phyloP scores from a whole-genome alignment of 2,329 filamentous ascomycete genomes.

The Clarireedia homoeocarpa region DNA sequence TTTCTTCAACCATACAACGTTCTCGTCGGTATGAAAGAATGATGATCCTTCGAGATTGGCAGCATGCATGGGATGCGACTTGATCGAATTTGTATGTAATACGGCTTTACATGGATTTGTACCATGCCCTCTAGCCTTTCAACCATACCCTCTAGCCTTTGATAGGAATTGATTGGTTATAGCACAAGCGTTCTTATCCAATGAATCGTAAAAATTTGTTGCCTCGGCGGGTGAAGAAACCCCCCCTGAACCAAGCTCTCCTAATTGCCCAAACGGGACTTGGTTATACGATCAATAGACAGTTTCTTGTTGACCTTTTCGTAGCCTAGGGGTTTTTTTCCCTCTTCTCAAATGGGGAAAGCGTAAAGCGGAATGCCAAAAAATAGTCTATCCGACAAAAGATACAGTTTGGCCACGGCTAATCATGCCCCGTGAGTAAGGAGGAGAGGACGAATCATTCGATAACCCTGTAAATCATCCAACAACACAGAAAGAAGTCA shows the following conservation, averaged over 20 bases:
- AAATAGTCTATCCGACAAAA: background rate
- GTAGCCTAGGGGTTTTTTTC: background rate
- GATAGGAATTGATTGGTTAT: constrained; percentile 14
- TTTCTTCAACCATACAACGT: constrained; percentile 5
- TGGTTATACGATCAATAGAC: background rate
- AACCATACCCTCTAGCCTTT: background rate
- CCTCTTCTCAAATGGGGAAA: background rate
- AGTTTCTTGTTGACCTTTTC: background rate
- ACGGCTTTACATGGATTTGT: background rate
- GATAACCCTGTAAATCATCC: background rate
- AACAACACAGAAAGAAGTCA: background rate
- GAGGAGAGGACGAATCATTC: background rate
- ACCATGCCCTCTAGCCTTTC: background rate
- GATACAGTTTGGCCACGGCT: background rate
- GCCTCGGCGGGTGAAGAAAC: constrained; percentile 14
- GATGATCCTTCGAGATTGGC: background rate
- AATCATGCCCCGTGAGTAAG: background rate
- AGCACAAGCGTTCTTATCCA: constrained; percentile 17
- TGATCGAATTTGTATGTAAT: background rate
- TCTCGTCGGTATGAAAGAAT: background rate
- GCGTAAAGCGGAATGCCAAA: background rate
- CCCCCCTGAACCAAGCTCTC: background rate
- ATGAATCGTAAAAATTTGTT: constrained; percentile 15
- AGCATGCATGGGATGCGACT: background rate
- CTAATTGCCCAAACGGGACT: background rate